These are phyloP conservation scores for Neopestalotiopsis clavispora DNA, from an alignment of 2,329 filamentous ascomycete species.

Conservation along the genomic window DNA sequence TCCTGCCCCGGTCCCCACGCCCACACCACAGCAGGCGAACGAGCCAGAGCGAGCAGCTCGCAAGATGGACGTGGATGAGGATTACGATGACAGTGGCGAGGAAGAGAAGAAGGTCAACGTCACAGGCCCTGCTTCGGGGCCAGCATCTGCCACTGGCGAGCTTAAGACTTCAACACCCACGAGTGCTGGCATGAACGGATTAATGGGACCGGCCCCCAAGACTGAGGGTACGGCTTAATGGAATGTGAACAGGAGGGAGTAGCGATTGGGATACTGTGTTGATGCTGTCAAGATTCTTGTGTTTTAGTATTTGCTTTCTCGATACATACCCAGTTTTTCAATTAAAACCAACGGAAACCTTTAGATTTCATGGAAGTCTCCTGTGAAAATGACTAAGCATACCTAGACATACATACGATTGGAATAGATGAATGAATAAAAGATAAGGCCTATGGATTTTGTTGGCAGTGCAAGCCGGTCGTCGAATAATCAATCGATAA, in stretches of 20 bases:
- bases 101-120: constrained; percentile 71
- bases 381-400: too few relatives aligned
- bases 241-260: not conserved
- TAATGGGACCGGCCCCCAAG: constrained; percentile 51
- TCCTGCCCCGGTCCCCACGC: constrained; percentile 46
- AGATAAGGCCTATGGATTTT: too few relatives aligned
- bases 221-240: constrained; percentile 42
- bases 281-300: not conserved
- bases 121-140: constrained; percentile 44
- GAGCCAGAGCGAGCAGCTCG: constrained; percentile 85
- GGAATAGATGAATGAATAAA: too few relatives aligned
- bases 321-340: not conserved
- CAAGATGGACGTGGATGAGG: constrained; percentile 96
- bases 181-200: constrained; percentile 51
- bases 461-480: too few relatives aligned
- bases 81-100: constrained; percentile 94
- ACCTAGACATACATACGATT: too few relatives aligned
- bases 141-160: constrained; percentile 37
- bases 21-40: constrained; percentile 55
- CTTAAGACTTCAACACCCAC: constrained; percentile 42
- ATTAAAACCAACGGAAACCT: too few relatives aligned
- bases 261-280: not conserved
- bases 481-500: too few relatives aligned
- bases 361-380: too few relatives aligned
- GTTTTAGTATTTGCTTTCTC: not conserved